phyloP scores from a whole-genome alignment of 164 flowering plant species.

The Taxillus chinensis region DNA sequence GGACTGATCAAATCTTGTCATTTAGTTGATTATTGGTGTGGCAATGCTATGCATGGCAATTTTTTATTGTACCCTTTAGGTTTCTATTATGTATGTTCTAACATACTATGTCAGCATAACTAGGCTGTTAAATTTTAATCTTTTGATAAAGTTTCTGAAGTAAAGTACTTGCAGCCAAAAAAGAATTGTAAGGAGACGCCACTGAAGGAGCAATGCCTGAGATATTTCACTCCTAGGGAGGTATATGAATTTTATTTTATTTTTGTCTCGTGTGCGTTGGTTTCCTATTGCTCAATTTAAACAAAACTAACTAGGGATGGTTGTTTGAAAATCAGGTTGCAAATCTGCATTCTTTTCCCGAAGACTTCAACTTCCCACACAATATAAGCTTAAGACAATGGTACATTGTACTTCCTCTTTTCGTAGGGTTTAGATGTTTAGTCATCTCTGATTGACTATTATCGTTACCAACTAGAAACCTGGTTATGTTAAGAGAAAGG shows the following conservation, averaged over 20 bases:
- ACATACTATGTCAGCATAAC: background rate
- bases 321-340: conserved; percentile 54
- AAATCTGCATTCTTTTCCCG: conserved; percentile 86
- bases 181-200: conserved; percentile 30
- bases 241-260: conserved; percentile 21
- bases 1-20: background rate
- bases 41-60: no score
- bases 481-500: background rate
- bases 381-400: conserved; percentile 68
- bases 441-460: no score
- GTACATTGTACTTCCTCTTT: conserved; percentile 24
- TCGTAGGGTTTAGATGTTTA: background rate
- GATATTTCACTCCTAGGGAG: conserved; percentile 98
- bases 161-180: conserved; percentile 29
- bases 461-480: no score
- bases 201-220: conserved; percentile 51
- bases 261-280: background rate
- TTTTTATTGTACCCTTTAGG: background rate
- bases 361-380: conserved; percentile 64
- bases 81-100: background rate
- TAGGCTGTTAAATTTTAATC: background rate
- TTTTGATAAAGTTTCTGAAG: conserved; percentile 3
- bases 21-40: no score
- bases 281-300: background rate
- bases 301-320: background rate